Conservation (phyloP, 2,329 filamentous ascomycete genomes). For the Sordariomycetes sp. region DNA sequence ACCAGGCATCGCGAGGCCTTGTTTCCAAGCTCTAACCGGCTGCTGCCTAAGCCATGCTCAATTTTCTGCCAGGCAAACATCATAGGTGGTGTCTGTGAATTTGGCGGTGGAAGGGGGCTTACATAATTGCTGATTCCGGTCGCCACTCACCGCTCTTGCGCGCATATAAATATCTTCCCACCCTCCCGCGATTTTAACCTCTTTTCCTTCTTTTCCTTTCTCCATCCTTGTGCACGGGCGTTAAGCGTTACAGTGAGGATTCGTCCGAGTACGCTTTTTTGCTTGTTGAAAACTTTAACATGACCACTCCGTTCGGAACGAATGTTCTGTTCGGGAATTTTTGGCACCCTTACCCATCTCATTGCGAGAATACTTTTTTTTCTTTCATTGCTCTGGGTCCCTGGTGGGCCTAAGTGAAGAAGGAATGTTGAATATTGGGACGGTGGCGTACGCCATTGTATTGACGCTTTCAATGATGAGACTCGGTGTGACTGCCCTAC, state of each 20-base stretch:
- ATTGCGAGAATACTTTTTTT: conserved; percentile 12
- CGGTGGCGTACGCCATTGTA: too few species aligned
- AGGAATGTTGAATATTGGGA: conserved; percentile 14
- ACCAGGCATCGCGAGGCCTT: too few species aligned
- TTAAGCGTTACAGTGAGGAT: conserved; percentile 70
- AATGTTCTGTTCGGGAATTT: conserved; percentile 56
- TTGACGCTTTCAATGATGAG: too few species aligned
- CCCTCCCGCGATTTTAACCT: conserved; percentile 13
- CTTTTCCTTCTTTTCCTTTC: conserved; percentile 28
- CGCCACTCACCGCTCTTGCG: conserved; percentile 5
- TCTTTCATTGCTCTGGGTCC: conserved; percentile 26
- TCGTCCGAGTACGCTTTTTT: conserved; percentile 63
- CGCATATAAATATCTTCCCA: conserved; percentile 18
- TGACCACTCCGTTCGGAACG: conserved; percentile 58
- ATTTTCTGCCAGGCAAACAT: background rate
- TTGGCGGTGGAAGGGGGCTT: background rate
- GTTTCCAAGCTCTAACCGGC: background rate
- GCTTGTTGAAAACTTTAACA: conserved; percentile 76
- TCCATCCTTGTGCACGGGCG: conserved; percentile 54
- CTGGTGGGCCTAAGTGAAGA: conserved; percentile 23
- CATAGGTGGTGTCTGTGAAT: background rate
- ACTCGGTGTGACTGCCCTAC: too few species aligned
- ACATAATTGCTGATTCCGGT: background rate
- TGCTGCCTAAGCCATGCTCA: background rate
- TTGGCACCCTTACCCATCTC: conserved; percentile 33